These are phyloP conservation scores for Wilhelminamyces savonicus DNA, from an alignment of 805 yeast species.

Conservation along the genomic window DNA sequence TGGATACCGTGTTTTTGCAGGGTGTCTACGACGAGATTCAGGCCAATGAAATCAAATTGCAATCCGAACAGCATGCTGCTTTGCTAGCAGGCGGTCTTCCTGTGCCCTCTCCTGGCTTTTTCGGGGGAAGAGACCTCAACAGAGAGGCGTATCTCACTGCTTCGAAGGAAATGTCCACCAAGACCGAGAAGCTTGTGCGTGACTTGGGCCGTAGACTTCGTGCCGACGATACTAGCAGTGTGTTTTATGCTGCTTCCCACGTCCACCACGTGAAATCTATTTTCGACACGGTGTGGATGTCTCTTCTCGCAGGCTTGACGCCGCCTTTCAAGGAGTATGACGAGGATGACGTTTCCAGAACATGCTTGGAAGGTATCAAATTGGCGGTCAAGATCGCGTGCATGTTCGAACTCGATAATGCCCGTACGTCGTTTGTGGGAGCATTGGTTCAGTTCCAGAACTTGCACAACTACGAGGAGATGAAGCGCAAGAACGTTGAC, in stretches of 20 bases:
- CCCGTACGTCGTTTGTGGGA: conserved; percentile 83
- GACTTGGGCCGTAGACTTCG: conserved; percentile 47
- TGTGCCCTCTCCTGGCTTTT: conserved; percentile 30
- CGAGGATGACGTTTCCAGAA: conserved; percentile 59
- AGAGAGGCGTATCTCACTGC: conserved; percentile 90
- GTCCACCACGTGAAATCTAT: conserved; percentile 88
- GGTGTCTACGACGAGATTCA: conserved; percentile 74
- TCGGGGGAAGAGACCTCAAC: conserved; percentile 61
- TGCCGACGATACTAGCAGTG: conserved; percentile 31
- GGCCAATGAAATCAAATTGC: conserved; percentile 78
- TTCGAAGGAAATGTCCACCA: conserved; percentile 82
- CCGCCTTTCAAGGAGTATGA: conserved; percentile 89
- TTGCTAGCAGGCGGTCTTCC: conserved; percentile 49
- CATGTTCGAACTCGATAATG: conserved; percentile 74
- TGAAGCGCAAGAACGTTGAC: conserved; percentile 71
- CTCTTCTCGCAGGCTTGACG: conserved; percentile 87
- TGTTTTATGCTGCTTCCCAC: conserved; percentile 78
- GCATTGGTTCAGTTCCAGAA: conserved; percentile 86
- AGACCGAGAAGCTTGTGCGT: conserved; percentile 80
- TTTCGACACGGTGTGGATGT: conserved; percentile 96
- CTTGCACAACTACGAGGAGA: conserved; percentile 69
- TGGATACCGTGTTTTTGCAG: conserved; percentile 67
- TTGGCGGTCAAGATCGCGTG: conserved; percentile 79
- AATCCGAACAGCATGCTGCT: conserved; percentile 92
- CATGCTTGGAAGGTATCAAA: conserved; percentile 81